Evolutionary conservation across 352 stramenopile species (phyloP).

Genomic region (Thalassiosira hispida): DNA sequence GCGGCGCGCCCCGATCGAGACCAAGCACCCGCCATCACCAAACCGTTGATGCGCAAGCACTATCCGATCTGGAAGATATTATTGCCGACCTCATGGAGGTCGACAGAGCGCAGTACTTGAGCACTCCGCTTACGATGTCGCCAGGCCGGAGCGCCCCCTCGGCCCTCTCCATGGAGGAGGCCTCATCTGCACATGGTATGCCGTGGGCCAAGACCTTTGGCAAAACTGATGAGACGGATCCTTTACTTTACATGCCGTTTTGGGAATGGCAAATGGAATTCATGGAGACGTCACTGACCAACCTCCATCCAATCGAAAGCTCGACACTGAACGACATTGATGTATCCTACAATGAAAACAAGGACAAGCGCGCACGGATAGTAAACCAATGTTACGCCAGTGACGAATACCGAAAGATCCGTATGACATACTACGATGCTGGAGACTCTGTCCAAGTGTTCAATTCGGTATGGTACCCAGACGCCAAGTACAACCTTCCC

Average conservation of each 20-base stretch:
- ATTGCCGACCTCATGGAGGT: conserved; percentile 23
- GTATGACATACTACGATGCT: conserved; percentile 85
- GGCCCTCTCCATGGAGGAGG: conserved; percentile 34
- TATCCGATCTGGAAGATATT: conserved; percentile 36
- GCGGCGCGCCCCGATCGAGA: neutral
- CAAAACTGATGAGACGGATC: conserved; percentile 51
- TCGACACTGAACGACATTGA: conserved; percentile 54
- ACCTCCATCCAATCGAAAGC: conserved; percentile 65
- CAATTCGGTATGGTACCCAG: conserved; percentile 82
- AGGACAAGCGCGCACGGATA: conserved; percentile 75
- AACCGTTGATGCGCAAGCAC: conserved; percentile 23
- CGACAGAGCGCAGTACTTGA: neutral
- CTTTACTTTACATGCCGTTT: conserved; percentile 84
- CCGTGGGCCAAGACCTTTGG: conserved; percentile 73
- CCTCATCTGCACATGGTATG: conserved; percentile 67
- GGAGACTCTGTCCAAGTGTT: conserved; percentile 82
- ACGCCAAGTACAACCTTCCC: conserved; percentile 78
- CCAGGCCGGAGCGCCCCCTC: conserved; percentile 33
- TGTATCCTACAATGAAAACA: conserved; percentile 77
- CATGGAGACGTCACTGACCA: conserved; percentile 73
- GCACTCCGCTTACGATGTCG: conserved; percentile 1
- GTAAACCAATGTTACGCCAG: conserved; percentile 73
- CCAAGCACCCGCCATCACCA: neutral
- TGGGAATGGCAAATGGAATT: conserved; percentile 82
- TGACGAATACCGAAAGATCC: conserved; percentile 83